Evolutionary conservation across 108 stramenopile species (phyloP).

Genomic region (Hondaea fermentalgiana): DNA sequence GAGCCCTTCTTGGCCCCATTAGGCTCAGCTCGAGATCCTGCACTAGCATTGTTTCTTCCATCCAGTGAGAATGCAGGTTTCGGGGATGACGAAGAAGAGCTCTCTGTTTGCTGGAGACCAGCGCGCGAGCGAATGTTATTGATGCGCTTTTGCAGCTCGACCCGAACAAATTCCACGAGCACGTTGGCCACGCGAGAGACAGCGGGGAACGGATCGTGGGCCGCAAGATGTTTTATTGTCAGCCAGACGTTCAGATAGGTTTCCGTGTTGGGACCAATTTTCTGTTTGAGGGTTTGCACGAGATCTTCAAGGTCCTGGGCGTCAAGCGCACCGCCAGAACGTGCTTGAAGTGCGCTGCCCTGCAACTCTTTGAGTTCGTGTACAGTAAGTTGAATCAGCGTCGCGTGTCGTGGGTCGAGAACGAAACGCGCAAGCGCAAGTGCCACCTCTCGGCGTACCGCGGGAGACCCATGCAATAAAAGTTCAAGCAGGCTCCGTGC

Average conservation of each 20-base stretch:
- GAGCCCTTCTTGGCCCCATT: too few species aligned
- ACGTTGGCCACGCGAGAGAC: conserved; percentile 50
- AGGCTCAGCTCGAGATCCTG: too few species aligned
- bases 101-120: background rate
- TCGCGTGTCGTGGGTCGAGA: background rate
- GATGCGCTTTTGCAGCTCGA: background rate
- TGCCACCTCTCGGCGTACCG: background rate
- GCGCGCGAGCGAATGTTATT: background rate
- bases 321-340: background rate
- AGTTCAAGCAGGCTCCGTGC: background rate
- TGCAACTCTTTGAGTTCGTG: background rate
- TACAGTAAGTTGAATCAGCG: background rate
- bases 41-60: background rate
- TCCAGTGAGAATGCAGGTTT: background rate
- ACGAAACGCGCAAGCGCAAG: background rate
- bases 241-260: conserved; percentile 55
- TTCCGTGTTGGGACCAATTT: conserved; percentile 17
- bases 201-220: conserved; percentile 63
- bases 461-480: background rate
- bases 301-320: background rate
- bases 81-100: background rate
- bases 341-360: background rate
- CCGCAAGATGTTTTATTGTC: conserved; percentile 50
- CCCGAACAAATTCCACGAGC: background rate
- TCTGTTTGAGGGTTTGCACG: background rate